phyloP scores from a whole-genome alignment of 2,329 filamentous ascomycete species.

The Fusarium staphyleae region DNA sequence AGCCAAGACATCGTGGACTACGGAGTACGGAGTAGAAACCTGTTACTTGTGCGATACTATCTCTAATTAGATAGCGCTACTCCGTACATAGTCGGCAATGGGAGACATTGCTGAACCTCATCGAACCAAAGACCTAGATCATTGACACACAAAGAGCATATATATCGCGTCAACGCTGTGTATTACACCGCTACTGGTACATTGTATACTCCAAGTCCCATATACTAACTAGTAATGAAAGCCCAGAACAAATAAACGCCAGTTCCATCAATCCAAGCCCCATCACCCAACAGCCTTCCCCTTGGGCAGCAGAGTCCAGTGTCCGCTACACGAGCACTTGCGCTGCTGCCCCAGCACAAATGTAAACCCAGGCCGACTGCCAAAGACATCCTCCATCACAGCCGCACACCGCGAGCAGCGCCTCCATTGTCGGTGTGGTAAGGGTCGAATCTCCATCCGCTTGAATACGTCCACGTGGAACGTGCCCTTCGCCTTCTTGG shows the following conservation, averaged over 20 bases:
- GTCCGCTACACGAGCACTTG: slow-evolving; percentile 62
- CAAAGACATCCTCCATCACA: slow-evolving; percentile 68
- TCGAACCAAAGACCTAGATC: neutral
- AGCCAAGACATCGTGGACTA: neutral
- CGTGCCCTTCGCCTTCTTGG: slow-evolving; percentile 46
- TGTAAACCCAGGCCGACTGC: slow-evolving; percentile 56
- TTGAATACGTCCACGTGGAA: slow-evolving; percentile 64
- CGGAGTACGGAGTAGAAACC: too few relatives aligned
- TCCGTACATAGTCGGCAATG: too few relatives aligned
- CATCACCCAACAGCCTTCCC: slow-evolving; percentile 37
- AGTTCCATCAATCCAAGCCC: neutral
- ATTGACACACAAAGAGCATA: neutral
- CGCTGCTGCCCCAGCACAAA: slow-evolving; percentile 64
- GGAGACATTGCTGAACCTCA: neutral
- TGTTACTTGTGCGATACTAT: too few relatives aligned
- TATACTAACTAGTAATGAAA: neutral
- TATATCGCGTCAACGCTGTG: neutral
- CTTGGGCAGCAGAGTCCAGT: slow-evolving; percentile 56
- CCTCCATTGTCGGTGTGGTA: slow-evolving; percentile 44
- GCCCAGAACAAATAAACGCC: slow-evolving; percentile 1
- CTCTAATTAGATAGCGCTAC: too few relatives aligned
- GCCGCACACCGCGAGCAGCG: slow-evolving; percentile 64
- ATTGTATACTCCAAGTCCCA: neutral
- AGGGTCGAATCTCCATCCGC: slow-evolving; percentile 57
- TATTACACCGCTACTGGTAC: neutral